Evolutionary conservation across 2,329 filamentous ascomycete genomes (phyloP).

Genomic region (Parastagonospora nodorum): DNA sequence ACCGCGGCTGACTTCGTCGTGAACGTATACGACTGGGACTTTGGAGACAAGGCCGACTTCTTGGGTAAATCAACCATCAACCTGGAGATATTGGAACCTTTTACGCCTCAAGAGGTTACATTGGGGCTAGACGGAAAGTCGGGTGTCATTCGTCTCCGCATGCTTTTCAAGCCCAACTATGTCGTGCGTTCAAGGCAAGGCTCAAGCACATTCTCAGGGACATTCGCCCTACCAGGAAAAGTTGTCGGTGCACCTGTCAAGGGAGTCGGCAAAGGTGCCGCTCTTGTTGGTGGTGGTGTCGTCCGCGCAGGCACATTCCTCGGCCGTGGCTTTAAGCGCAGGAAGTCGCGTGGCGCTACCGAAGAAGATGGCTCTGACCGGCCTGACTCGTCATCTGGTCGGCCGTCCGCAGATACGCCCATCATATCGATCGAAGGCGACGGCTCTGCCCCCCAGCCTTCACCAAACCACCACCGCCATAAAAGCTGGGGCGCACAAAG

Average conservation of each 20-base stretch:
- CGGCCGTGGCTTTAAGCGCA: slow-evolving; percentile 78
- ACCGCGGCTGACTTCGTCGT: slow-evolving; percentile 83
- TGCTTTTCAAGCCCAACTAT: slow-evolving; percentile 93
- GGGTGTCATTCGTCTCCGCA: slow-evolving; percentile 77
- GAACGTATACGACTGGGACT: slow-evolving; percentile 93
- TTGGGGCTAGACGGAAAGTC: slow-evolving; percentile 87
- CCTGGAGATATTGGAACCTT: slow-evolving; percentile 81
- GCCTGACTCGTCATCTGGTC: slow-evolving; percentile 50
- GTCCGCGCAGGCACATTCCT: slow-evolving; percentile 91
- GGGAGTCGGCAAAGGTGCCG: slow-evolving; percentile 78
- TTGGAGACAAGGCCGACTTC: slow-evolving; percentile 91
- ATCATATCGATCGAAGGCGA: slow-evolving; percentile 40
- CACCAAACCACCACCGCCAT: slow-evolving; percentile 39
- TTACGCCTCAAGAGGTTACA: slow-evolving; percentile 75
- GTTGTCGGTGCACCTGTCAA: slow-evolving; percentile 97
- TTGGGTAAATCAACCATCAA: slow-evolving; percentile 79
- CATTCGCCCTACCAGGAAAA: slow-evolving; percentile 83
- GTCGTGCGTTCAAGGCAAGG: slow-evolving; percentile 85
- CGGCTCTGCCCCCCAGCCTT: slow-evolving; percentile 12
- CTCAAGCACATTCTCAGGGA: slow-evolving; percentile 89
- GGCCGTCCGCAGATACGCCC: slow-evolving; percentile 36
- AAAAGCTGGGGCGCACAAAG: slow-evolving; percentile 42
- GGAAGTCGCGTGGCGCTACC: slow-evolving; percentile 61
- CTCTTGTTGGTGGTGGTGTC: slow-evolving; percentile 75
- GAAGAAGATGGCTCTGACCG: slow-evolving; percentile 48